phyloP scores from a whole-genome alignment of 1,139 yeast genomes.

The Taiozyma onychis region DNA sequence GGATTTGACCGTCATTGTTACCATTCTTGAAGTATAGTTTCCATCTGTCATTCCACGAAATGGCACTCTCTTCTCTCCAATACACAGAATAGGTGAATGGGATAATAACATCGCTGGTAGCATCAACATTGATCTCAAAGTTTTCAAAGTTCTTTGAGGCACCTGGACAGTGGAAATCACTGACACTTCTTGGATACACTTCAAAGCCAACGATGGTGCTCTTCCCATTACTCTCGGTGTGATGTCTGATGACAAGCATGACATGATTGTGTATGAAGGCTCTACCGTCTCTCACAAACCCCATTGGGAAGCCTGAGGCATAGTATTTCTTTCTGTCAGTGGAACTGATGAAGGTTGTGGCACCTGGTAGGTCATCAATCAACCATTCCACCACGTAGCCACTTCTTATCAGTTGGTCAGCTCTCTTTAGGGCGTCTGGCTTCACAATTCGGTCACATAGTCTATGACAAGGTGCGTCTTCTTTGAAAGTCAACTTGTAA shows the following conservation, averaged over 20 bases:
- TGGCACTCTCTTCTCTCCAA: conserved; percentile 76
- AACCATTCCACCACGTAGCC: conserved; percentile 83
- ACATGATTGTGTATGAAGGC: conserved; percentile 73
- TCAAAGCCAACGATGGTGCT: conserved; percentile 83
- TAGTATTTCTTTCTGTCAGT: conserved; percentile 61
- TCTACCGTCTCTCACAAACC: conserved; percentile 53
- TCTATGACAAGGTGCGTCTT: conserved; percentile 58
- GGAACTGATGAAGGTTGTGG: conserved; percentile 73
- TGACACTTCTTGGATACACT: conserved; percentile 80
- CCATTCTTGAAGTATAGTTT: conserved; percentile 61
- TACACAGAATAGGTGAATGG: conserved; percentile 84
- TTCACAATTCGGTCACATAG: conserved; percentile 60
- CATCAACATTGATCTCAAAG: conserved; percentile 40
- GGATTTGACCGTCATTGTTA: conserved; percentile 44
- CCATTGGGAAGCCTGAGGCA: conserved; percentile 84
- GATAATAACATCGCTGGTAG: conserved; percentile 35
- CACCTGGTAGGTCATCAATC: conserved; percentile 82
- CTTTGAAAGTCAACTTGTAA: conserved; percentile 53
- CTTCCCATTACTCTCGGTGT: conserved; percentile 43
- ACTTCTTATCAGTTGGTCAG: conserved; percentile 55
- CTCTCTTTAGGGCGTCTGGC: conserved; percentile 45
- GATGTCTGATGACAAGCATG: conserved; percentile 73
- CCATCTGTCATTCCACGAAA: conserved; percentile 73
- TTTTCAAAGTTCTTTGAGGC: conserved; percentile 52
- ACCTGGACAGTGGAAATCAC: conserved; percentile 65